Percentiles rank a stretch among this genome's conserved stretches.
Conservation (phyloP, 495 filamentous ascomycete species). For the Penicillium angulare region DNA sequence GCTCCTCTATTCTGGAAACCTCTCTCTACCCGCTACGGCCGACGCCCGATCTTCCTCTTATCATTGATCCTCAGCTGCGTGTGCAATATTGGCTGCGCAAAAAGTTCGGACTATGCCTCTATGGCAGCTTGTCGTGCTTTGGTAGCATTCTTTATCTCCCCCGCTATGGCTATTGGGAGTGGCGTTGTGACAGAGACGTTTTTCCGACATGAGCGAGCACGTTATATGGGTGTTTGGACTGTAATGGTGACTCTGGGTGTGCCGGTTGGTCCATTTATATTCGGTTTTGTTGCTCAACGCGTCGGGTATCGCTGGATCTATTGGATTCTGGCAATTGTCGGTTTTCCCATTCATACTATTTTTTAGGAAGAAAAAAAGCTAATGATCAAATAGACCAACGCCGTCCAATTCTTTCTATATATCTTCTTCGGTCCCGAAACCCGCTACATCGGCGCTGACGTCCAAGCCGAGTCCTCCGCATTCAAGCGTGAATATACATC, state of each 20-base stretch:
- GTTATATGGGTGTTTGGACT: constrained; percentile 56
- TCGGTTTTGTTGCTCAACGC: constrained; percentile 47
- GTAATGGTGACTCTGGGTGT: constrained; percentile 55
- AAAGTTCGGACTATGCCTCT: constrained; percentile 38
- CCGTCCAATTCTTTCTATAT: constrained; percentile 50
- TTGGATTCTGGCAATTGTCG: constrained; percentile 45
- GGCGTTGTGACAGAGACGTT: constrained; percentile 54
- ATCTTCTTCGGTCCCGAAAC: constrained; percentile 59
- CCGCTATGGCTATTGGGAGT: constrained; percentile 53
- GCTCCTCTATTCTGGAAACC: constrained; percentile 57
- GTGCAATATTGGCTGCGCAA: constrained; percentile 47
- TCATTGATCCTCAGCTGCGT: constrained; percentile 44
- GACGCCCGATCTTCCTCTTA: constrained; percentile 51
- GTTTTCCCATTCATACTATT: constrained; percentile 4
- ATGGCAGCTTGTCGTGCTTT: constrained; percentile 50
- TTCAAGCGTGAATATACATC: constrained; percentile 45
- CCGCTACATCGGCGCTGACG: constrained; percentile 42
- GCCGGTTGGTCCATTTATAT: constrained; percentile 47
- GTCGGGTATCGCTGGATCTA: constrained; percentile 47
- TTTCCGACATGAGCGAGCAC: constrained; percentile 47
- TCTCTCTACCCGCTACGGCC: constrained; percentile 52
- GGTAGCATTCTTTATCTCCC: constrained; percentile 52
- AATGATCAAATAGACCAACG: constrained; percentile 44
- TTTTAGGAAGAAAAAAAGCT: background rate
- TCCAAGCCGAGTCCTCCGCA: constrained; percentile 22